Evolutionary conservation across 352 stramenopile species (phyloP).

Genomic region (Phytophthora colocasiae): DNA sequence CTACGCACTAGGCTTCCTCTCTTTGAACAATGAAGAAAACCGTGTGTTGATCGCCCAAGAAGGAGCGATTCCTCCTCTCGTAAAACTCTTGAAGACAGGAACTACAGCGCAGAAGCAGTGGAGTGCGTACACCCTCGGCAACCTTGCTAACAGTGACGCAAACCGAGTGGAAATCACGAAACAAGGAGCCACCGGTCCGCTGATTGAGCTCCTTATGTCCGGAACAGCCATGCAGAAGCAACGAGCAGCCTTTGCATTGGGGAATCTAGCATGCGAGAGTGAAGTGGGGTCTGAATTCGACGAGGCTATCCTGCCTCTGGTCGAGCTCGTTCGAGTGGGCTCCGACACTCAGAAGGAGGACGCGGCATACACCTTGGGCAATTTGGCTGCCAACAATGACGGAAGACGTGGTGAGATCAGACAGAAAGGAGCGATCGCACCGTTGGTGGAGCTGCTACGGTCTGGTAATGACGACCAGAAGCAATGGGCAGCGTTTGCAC

Average conservation of each 20-base stretch:
- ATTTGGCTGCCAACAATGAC: slow-evolving; percentile 14
- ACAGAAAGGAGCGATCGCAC: slow-evolving; percentile 21
- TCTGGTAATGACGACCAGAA: slow-evolving; percentile 13
- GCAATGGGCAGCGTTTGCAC: slow-evolving; percentile 6
- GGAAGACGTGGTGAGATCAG: slow-evolving; percentile 22
- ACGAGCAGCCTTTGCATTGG: slow-evolving; percentile 22
- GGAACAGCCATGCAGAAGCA: slow-evolving; percentile 29
- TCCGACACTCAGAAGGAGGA: slow-evolving; percentile 29
- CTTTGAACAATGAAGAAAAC: slow-evolving; percentile 26
- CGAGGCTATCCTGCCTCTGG: slow-evolving; percentile 22
- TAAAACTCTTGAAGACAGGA: slow-evolving; percentile 9
- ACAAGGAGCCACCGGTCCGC: slow-evolving; percentile 13
- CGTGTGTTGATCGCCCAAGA: slow-evolving; percentile 27
- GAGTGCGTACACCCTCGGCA: slow-evolving; percentile 25
- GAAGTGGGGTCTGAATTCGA: slow-evolving; percentile 17
- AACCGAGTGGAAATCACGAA: slow-evolving; percentile 24
- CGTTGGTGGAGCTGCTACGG: slow-evolving; percentile 15
- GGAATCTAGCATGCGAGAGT: slow-evolving; percentile 26
- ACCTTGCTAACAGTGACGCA: slow-evolving; percentile 27
- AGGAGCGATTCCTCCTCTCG: slow-evolving; percentile 19
- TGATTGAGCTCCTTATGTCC: slow-evolving; percentile 13
- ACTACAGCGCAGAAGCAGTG: slow-evolving; percentile 28
- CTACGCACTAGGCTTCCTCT: slow-evolving; percentile 22
- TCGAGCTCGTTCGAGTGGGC: slow-evolving; percentile 23
- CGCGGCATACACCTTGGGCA: slow-evolving; percentile 23